Evolutionary conservation across 148 eudicot genomes (phyloP).

Genomic region (Rhododendron williamsianum): DNA sequence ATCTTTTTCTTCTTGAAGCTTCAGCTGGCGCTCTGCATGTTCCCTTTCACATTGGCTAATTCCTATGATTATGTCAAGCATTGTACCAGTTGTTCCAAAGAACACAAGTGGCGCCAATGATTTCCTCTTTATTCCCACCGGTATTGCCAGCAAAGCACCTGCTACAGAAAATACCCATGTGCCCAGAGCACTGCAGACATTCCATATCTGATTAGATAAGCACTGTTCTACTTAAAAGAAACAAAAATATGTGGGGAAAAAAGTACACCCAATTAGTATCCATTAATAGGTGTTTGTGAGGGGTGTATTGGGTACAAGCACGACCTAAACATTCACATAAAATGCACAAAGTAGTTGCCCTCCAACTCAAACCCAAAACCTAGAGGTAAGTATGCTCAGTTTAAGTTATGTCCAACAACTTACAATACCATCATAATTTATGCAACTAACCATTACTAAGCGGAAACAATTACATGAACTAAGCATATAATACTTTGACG

Average conservation of each 20-base stretch:
- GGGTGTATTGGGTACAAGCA: background rate
- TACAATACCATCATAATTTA: background rate
- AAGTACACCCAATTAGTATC: background rate
- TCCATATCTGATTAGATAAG: background rate
- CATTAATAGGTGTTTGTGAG: background rate
- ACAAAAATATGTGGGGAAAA: background rate
- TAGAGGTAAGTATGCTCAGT: background rate
- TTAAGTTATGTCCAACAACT: background rate
- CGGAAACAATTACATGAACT: background rate
- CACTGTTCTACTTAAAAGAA: background rate
- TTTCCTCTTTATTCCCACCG: constrained; percentile 79
- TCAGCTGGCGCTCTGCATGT: constrained; percentile 90
- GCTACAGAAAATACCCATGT: constrained; percentile 98
- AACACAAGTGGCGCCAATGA: constrained; percentile 91
- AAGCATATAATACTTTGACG: background rate
- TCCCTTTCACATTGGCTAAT: constrained; percentile 90
- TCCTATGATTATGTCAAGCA: constrained; percentile 95
- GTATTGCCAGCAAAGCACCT: constrained; percentile 92
- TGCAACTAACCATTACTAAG: background rate
- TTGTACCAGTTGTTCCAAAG: constrained; percentile 95
- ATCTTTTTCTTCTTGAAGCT: constrained; percentile 72
- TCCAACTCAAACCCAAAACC: background rate
- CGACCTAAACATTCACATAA: background rate
- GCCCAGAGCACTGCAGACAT: constrained; percentile 69
- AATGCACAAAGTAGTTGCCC: background rate